Evolutionary conservation across 345 rosid genomes (phyloP).

Genomic region (Bruguiera gymnorhiza): DNA sequence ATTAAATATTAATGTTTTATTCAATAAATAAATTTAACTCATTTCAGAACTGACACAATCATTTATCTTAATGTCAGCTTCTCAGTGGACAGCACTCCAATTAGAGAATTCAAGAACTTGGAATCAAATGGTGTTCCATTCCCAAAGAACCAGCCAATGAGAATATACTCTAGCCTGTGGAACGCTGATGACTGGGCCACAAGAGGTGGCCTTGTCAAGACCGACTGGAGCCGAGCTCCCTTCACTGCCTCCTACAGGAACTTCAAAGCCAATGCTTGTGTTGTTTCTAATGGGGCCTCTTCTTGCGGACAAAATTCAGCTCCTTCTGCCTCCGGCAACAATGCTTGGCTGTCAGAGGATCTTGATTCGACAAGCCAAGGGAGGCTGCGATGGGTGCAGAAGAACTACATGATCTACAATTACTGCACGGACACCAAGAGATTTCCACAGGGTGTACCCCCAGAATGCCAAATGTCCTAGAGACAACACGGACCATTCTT

Average conservation of each 20-base stretch:
- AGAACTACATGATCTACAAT: constrained; percentile 17
- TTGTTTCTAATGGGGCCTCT: constrained; percentile 28
- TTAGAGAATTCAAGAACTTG: constrained; percentile 64
- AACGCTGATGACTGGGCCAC: constrained; percentile 81
- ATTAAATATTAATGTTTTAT: too few relatives aligned
- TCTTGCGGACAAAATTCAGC: constrained; percentile 18
- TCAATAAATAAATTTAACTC: too few relatives aligned
- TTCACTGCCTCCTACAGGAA: constrained; percentile 51
- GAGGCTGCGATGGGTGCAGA: constrained; percentile 16
- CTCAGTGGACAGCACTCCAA: constrained; percentile 56
- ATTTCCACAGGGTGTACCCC: constrained; percentile 1
- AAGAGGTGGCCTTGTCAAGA: constrained; percentile 67
- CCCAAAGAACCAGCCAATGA: constrained; percentile 63
- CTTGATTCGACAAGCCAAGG: constrained; percentile 2
- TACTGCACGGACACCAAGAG: constrained; percentile 13
- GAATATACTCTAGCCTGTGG: constrained; percentile 55
- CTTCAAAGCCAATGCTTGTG: constrained; percentile 40
- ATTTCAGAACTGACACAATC: too few relatives aligned
- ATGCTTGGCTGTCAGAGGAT: neutral
- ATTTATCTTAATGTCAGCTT: constrained; percentile 28
- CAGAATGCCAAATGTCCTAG: neutral
- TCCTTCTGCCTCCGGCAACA: constrained; percentile 1
- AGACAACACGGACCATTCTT: neutral
- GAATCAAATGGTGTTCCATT: constrained; percentile 44
- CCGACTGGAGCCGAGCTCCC: constrained; percentile 58